phyloP scores from a whole-genome alignment of 805 yeast species.

The Kodamaea nitidulidarum region DNA sequence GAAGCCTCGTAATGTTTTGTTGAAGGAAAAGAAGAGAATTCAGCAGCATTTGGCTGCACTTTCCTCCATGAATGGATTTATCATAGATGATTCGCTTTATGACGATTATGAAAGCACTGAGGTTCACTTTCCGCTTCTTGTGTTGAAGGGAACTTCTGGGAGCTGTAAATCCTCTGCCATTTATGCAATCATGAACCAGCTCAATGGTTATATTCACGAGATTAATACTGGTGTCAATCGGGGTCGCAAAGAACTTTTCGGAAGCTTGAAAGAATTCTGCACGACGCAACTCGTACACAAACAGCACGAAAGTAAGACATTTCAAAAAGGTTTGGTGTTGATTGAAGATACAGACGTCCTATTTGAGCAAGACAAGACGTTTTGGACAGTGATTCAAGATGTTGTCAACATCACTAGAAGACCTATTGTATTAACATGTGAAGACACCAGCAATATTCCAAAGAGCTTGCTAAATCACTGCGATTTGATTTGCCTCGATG shows the following conservation, averaged over 20 bases:
- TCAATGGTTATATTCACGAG: constrained; percentile 75
- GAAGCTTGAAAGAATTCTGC: constrained; percentile 68
- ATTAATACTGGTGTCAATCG: constrained; percentile 72
- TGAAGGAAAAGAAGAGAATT: constrained; percentile 22
- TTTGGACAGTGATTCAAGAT: constrained; percentile 71
- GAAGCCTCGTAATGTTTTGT: constrained; percentile 28
- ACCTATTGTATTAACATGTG: constrained; percentile 68
- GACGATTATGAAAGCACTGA: constrained; percentile 30
- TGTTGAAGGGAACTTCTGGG: constrained; percentile 68
- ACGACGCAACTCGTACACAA: constrained; percentile 77
- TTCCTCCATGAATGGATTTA: constrained; percentile 31
- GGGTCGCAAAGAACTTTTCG: constrained; percentile 64
- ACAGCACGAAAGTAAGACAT: constrained; percentile 20
- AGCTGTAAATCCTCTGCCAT: constrained; percentile 76
- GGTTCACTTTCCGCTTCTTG: constrained; percentile 56
- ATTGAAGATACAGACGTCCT: constrained; percentile 84
- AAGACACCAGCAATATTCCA: constrained; percentile 47
- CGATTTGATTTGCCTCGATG: constrained; percentile 24
- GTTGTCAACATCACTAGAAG: constrained; percentile 58
- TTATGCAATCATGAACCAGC: constrained; percentile 58
- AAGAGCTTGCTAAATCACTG: constrained; percentile 43
- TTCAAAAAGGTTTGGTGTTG: constrained; percentile 64
- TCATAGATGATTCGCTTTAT: constrained; percentile 32
- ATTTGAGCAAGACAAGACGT: constrained; percentile 71
- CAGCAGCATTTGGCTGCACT: constrained; percentile 12